phyloP scores from a whole-genome alignment of 139 green algal genomes.

The Micractinium sp. region DNA sequence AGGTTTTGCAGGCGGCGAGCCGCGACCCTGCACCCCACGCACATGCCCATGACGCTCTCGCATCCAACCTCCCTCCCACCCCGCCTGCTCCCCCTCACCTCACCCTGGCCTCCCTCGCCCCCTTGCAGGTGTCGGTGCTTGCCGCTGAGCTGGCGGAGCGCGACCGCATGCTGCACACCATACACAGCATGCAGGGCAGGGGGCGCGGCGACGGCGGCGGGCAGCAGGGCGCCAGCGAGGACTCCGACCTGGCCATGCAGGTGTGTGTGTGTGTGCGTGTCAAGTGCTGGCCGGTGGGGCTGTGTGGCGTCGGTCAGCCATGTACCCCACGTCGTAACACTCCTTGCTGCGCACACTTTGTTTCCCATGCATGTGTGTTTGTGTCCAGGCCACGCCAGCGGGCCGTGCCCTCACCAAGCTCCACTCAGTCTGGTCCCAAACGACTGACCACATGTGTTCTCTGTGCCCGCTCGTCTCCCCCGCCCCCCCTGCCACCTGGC shows the following conservation, averaged over 20 bases:
- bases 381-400: no score
- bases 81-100: no score
- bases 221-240: neutral
- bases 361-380: no score
- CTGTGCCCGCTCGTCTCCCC: neutral
- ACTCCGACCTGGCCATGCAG: constrained; percentile 37
- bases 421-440: no score
- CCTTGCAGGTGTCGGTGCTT: constrained; percentile 38
- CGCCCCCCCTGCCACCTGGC: neutral
- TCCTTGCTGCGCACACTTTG: no score
- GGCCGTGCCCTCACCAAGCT: no score
- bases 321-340: no score
- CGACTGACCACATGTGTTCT: neutral
- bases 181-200: constrained; percentile 22
- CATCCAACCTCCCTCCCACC: neutral
- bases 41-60: neutral
- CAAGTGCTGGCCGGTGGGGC: no score
- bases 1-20: neutral
- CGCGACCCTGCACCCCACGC: neutral
- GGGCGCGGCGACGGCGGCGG: neutral
- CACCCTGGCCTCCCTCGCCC: no score
- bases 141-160: constrained; percentile 51
- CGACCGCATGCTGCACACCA: constrained; percentile 35
- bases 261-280: no score
- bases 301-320: no score